A percentile compares a stretch with the other conserved stretches of the same genome.
These are phyloP conservation scores for Coelastrella sp. DNA, from an alignment of 139 green algal genomes.

Conservation along the genomic window DNA sequence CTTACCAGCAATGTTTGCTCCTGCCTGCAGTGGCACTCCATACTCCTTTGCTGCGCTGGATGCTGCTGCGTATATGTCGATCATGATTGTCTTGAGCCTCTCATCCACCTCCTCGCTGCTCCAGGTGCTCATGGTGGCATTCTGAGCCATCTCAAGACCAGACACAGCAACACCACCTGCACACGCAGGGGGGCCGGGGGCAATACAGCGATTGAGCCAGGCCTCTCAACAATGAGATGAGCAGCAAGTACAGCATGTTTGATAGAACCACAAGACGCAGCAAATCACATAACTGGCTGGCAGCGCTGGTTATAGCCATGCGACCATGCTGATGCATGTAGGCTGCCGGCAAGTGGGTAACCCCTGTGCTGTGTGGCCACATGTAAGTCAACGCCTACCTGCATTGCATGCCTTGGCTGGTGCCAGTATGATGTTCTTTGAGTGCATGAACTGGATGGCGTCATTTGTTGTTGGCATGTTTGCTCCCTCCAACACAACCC, in stretches of 20 bases:
- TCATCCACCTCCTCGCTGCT: slow-evolving; percentile 77
- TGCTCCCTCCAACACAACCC: slow-evolving; percentile 83
- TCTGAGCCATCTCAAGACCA: slow-evolving; percentile 92
- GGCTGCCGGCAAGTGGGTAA: neutral
- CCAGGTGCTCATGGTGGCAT: slow-evolving; percentile 78
- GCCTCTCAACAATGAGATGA: neutral
- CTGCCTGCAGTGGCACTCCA: slow-evolving; percentile 64
- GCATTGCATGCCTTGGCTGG: slow-evolving; percentile 79
- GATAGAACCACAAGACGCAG: neutral
- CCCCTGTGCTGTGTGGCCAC: too few relatives aligned
- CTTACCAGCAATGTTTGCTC: slow-evolving; percentile 79
- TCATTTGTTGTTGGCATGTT: slow-evolving; percentile 88
- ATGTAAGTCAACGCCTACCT: neutral
- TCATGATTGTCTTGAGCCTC: slow-evolving; percentile 60
- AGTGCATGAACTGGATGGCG: slow-evolving; percentile 71
- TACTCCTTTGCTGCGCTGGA: slow-evolving; percentile 57
- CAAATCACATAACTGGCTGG: neutral
- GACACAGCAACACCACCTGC: slow-evolving; percentile 79
- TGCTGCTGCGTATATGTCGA: slow-evolving; percentile 13
- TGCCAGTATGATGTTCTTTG: slow-evolving; percentile 69
- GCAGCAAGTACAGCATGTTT: neutral
- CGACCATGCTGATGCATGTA: neutral
- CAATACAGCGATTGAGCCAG: too few relatives aligned
- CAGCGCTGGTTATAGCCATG: neutral
- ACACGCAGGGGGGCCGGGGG: too few relatives aligned